Evolutionary conservation across 139 green algal species (phyloP), one percentile per base, ranked within the genome.

Genomic region (Nannochloris sp.): DNA sequence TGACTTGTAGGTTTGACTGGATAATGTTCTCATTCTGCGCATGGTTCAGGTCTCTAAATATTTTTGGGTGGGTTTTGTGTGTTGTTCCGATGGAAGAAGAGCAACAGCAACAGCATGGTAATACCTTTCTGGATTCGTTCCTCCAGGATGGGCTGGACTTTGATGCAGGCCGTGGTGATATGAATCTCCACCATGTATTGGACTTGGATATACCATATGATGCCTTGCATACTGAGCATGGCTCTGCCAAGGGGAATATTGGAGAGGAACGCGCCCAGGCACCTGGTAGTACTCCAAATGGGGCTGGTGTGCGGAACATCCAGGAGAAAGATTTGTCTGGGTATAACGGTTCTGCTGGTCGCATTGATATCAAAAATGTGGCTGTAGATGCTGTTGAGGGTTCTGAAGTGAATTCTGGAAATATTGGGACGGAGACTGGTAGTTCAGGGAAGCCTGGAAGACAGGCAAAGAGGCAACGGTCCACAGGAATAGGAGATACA

Each of bases 371-470:
- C 11, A 53, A 12, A 9, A 0, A 53, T 53, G 15, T 21, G 16
- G 5, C 8, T 25, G 11, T 0, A 19, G 46, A 21, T 3, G n/a
- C n/a, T 25, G 16, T 25, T 21, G 46, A 53, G 18, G 18, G 18
- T 19, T 53, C 46, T 53, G 46, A 53, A 10, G 46, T 25, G 0
- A 53, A 53, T 53, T 53, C 46, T 53, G 46, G 46, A 21, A 53
- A 19, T 25, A 6, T 53, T 10, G 59, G 62, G 21, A 51, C 65
- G 1, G 68, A 74, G 34, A 69, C 61, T 44, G 69, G 69, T n/a
- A 70, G 61, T 51, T 70, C 69, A 21, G 69, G 69, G 12, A 54
- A 44, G 5, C 69, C 61, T 7, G 61, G 29, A 37, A 61, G 55
- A 24, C 4, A 1, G 31, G 23, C 9, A 18, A 9, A 19, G 25